A percentile compares a stretch with the other conserved stretches of the same genome.
Evolutionary conservation across 2,329 filamentous ascomycete species (phyloP).

Genomic region (Grosmannia penicillata): DNA sequence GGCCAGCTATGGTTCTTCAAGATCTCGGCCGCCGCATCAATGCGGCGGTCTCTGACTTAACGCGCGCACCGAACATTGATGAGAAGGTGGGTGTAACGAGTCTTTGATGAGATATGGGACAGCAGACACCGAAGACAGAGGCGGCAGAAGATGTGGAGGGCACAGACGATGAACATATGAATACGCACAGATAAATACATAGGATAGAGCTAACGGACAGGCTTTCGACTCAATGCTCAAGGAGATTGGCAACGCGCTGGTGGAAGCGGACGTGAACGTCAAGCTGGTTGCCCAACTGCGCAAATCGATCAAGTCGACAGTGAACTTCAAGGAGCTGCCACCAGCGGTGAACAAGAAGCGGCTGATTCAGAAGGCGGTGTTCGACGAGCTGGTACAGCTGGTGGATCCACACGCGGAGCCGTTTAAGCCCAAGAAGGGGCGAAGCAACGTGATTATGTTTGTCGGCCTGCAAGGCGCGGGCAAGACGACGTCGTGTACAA

Average conservation of each 20-base stretch:
- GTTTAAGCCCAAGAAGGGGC: slow-evolving; percentile 94
- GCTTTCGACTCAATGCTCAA: slow-evolving; percentile 97
- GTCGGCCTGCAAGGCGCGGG: slow-evolving; percentile 94
- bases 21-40: slow-evolving; percentile 98
- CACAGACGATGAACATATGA: no score
- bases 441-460: slow-evolving; percentile 97
- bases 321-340: slow-evolving; percentile 90
- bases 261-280: slow-evolving; percentile 96
- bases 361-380: slow-evolving; percentile 93
- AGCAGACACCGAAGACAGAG: no score
- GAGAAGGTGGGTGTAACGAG: slow-evolving; percentile 88
- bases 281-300: slow-evolving; percentile 80
- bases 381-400: slow-evolving; percentile 88
- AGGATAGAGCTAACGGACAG: slow-evolving; percentile 32
- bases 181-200: neutral
- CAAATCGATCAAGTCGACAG: slow-evolving; percentile 77
- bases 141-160: no score
- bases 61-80: slow-evolving; percentile 81
- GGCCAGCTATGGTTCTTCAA: slow-evolving; percentile 75
- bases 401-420: slow-evolving; percentile 92
- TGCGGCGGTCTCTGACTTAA: slow-evolving; percentile 85
- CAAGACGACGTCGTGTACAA: slow-evolving; percentile 97
- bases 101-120: neutral
- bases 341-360: slow-evolving; percentile 95
- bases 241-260: slow-evolving; percentile 87